phyloP scores from a whole-genome alignment of 2,329 filamentous ascomycete genomes.

The Calycina marina region DNA sequence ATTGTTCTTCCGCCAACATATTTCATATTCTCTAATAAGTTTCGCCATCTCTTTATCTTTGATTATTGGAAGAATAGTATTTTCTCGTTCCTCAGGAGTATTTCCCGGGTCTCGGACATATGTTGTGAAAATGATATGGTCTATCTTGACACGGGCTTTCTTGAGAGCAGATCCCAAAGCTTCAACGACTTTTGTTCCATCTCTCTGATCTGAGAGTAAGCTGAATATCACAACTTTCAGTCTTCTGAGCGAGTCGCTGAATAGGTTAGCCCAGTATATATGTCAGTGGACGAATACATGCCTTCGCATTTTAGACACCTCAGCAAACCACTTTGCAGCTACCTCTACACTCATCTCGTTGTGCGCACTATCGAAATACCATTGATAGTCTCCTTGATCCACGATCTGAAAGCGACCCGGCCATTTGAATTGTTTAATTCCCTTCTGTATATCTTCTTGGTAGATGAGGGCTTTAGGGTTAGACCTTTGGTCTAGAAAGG shows the following conservation, averaged over 20 bases:
- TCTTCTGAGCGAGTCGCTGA: neutral
- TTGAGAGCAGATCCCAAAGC: constrained; percentile 6
- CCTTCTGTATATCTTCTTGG: constrained; percentile 44
- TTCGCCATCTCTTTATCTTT: constrained; percentile 6
- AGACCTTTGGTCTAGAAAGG: constrained; percentile 24
- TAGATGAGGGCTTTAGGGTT: constrained; percentile 24
- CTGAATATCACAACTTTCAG: constrained; percentile 8
- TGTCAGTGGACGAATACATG: constrained; percentile 3
- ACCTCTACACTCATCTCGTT: constrained; percentile 64
- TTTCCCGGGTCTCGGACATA: constrained; percentile 4
- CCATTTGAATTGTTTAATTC: constrained; percentile 59
- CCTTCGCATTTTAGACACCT: constrained; percentile 2
- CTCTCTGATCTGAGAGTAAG: constrained; percentile 3
- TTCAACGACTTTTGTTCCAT: constrained; percentile 4
- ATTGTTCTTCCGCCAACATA: constrained; percentile 34
- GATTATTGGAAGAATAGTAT: constrained; percentile 2
- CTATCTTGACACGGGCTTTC: constrained; percentile 4
- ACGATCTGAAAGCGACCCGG: constrained; percentile 61
- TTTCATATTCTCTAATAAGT: constrained; percentile 7
- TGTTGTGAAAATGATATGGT: constrained; percentile 11
- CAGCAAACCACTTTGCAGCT: constrained; percentile 36
- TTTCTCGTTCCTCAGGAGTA: constrained; percentile 1
- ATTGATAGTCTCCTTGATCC: constrained; percentile 26
- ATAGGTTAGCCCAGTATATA: constrained; percentile 3
- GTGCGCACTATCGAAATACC: constrained; percentile 16